A percentile compares a stretch with the other conserved stretches of the same genome.
These are phyloP conservation scores for Psilocybe mexicana DNA, from an alignment of 1,284 basidiomycete species.

Conservation along the genomic window DNA sequence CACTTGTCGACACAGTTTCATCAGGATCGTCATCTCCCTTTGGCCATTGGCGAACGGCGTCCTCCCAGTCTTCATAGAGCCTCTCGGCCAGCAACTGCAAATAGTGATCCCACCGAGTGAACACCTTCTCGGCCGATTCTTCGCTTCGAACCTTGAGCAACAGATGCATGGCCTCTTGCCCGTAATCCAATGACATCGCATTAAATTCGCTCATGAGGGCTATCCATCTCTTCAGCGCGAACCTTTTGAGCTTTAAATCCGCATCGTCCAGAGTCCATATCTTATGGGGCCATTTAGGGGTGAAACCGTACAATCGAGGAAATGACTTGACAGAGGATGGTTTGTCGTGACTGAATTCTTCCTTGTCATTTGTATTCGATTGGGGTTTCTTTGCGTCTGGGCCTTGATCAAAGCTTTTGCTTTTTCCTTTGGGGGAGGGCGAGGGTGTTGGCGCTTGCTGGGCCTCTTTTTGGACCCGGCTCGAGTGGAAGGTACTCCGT, in stretches of 20 bases:
- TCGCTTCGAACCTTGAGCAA: background rate
- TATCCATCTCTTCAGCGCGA: background rate
- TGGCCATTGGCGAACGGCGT: background rate
- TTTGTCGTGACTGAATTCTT: background rate
- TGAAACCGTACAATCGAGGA: background rate
- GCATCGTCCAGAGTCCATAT: background rate
- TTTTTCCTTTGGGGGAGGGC: background rate
- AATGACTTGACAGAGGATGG: background rate
- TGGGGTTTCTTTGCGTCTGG: background rate
- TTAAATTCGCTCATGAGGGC: constrained; percentile 1
- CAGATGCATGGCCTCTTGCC: background rate
- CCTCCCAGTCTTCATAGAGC: background rate
- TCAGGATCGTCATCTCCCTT: background rate
- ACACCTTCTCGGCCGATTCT: background rate
- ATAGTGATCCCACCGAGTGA: background rate
- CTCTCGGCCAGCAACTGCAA: background rate
- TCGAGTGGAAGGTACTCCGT: too few relatives aligned
- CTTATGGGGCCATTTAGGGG: background rate
- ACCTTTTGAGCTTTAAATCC: background rate
- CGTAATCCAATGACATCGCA: background rate
- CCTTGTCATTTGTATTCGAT: background rate
- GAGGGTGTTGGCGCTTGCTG: background rate
- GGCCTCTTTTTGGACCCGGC: too few relatives aligned
- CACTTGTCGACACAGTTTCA: background rate
- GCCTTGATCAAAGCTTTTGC: too few relatives aligned